Conservation (phyloP, 1,284 basidiomycete genomes). For the Tremellales sp. region DNA sequence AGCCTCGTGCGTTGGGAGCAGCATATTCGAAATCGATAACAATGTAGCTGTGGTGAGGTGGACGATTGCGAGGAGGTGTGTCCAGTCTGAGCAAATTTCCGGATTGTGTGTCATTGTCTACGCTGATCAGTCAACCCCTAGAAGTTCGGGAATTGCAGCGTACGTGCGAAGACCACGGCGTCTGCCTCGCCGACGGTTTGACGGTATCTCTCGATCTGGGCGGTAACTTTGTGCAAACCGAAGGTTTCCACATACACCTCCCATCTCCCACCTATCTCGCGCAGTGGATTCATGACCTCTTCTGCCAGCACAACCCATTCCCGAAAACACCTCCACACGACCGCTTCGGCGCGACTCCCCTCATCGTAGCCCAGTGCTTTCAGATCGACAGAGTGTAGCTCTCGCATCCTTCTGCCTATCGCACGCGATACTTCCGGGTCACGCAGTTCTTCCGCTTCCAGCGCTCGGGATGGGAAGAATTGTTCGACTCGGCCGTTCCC, state of each 20-base stretch:
- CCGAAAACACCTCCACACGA: conserved; percentile 59
- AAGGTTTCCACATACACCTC: conserved; percentile 41
- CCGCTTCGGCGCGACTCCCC: conserved; percentile 55
- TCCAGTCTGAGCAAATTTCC: conserved; percentile 80
- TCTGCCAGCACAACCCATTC: conserved; percentile 53
- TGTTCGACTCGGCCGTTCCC: conserved; percentile 88
- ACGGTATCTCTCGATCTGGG: conserved; percentile 43
- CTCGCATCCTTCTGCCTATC: conserved; percentile 87
- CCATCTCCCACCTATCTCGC: conserved; percentile 31
- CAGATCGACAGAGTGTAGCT: conserved; percentile 85
- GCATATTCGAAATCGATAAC: conserved; percentile 97
- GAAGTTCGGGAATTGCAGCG: no score
- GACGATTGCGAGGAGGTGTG: conserved; percentile 50
- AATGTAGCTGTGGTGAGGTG: conserved; percentile 61
- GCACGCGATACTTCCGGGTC: conserved; percentile 68
- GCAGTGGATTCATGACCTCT: conserved; percentile 28
- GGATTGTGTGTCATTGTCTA: conserved; percentile 91
- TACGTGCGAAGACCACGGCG: conserved; percentile 47
- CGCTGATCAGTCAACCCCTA: conserved; percentile 14
- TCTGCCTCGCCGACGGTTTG: conserved; percentile 40
- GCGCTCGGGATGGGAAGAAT: conserved; percentile 80
- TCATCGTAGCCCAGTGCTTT: conserved; percentile 56
- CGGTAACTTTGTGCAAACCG: conserved; percentile 36
- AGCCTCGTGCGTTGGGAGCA: conserved; percentile 78
- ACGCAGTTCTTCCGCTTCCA: conserved; percentile 71